phyloP scores from a whole-genome alignment of 495 filamentous ascomycete genomes.

The Annulohypoxylon moriforme region DNA sequence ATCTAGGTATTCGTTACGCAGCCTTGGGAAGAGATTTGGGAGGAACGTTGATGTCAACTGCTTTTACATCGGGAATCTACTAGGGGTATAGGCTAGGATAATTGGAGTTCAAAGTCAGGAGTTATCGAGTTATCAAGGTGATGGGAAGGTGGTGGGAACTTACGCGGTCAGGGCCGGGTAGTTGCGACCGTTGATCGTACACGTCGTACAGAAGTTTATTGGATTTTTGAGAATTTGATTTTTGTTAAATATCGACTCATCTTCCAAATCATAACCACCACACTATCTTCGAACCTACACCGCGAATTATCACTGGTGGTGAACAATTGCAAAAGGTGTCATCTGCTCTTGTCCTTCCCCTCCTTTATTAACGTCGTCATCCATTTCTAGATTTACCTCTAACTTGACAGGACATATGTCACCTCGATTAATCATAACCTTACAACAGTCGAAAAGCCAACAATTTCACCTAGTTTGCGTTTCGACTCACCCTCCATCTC shows the following conservation, averaged over 20 bases:
- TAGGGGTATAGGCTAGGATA: not conserved
- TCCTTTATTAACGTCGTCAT: slow-evolving; percentile 15
- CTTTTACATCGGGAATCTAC: slow-evolving; percentile 10
- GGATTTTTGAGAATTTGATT: slow-evolving; percentile 10
- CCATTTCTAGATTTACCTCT: not conserved
- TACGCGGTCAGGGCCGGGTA: slow-evolving; percentile 35
- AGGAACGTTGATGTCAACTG: not conserved
- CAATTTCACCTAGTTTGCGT: slow-evolving; percentile 6
- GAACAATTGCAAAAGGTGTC: slow-evolving; percentile 10
- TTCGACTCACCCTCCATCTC: not conserved
- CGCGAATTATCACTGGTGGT: slow-evolving; percentile 7
- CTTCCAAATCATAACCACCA: slow-evolving; percentile 24
- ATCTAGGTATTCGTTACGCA: not conserved
- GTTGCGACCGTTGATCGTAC: slow-evolving; percentile 17
- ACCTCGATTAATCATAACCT: slow-evolving; percentile 28
- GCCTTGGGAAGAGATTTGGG: too few relatives aligned
- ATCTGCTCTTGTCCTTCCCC: slow-evolving; percentile 9
- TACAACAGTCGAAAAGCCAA: slow-evolving; percentile 8
- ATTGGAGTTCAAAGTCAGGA: slow-evolving; percentile 7
- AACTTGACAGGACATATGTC: slow-evolving; percentile 4
- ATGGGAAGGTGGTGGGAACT: slow-evolving; percentile 16
- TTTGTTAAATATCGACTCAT: slow-evolving; percentile 42
- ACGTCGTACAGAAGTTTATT: slow-evolving; percentile 15
- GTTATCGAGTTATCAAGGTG: slow-evolving; percentile 6
- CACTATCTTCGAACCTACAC: slow-evolving; percentile 4